Percentiles rank a stretch among this genome's conserved stretches.
Evolutionary conservation across 768 basidiomycete species (phyloP).

Genomic region (Leccinum subgranulosum): DNA sequence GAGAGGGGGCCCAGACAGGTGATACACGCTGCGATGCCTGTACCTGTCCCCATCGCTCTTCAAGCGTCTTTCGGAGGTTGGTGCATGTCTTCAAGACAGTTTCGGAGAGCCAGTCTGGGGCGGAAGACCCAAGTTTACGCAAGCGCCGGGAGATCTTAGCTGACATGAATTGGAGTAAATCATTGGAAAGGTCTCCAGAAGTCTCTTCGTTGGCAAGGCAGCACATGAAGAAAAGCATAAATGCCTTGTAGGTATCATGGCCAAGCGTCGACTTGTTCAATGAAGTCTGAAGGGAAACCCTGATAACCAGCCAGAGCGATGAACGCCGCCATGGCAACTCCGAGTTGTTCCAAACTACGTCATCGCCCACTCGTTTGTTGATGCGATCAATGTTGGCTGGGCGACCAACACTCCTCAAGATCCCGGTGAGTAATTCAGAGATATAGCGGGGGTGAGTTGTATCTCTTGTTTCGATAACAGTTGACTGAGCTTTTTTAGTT

Average conservation of each 20-base stretch:
- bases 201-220: conserved; percentile 5
- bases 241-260: conserved; percentile 26
- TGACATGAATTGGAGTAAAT: neutral
- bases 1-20: conserved; percentile 30
- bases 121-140: neutral
- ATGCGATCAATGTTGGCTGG: conserved; percentile 23
- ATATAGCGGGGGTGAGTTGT: neutral
- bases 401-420: conserved; percentile 37
- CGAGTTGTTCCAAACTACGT: conserved; percentile 10
- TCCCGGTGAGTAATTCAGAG: conserved; percentile 38
- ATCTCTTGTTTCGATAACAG: neutral
- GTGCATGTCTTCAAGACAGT: neutral
- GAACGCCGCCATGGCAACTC: conserved; percentile 46
- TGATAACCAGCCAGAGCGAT: conserved; percentile 45
- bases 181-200: neutral
- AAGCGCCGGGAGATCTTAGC: neutral
- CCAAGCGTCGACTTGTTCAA: conserved; percentile 17
- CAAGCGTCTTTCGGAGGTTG: neutral
- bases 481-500: neutral
- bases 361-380: conserved; percentile 42
- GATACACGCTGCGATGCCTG: neutral
- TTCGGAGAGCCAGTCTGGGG: neutral
- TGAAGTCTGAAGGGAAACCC: conserved; percentile 41
- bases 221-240: conserved; percentile 28
- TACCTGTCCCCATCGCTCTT: neutral